phyloP scores from a whole-genome alignment of 768 basidiomycete genomes.

The Rhodotorula paludigena region DNA sequence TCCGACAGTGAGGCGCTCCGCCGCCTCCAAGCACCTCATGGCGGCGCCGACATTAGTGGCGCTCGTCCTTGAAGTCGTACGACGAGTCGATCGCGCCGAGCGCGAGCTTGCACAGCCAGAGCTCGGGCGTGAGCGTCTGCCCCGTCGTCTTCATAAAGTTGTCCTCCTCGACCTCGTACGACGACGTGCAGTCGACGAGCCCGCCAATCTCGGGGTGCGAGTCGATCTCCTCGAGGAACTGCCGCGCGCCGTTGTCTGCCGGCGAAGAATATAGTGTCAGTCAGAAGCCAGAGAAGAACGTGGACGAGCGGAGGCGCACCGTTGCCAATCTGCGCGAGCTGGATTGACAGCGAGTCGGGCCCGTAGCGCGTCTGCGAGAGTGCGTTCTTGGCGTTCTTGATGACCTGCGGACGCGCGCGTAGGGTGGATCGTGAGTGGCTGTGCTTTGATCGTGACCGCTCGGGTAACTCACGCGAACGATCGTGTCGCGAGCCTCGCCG shows the following conservation, averaged over 20 bases:
- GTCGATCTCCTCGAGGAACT: neutral
- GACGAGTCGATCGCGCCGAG: constrained; percentile 9
- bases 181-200: constrained; percentile 1
- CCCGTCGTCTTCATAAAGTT: neutral
- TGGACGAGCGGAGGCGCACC: too few species aligned
- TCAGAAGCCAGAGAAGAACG: too few species aligned
- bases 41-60: too few species aligned
- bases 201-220: constrained; percentile 42
- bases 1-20: too few species aligned
- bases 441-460: neutral
- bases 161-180: constrained; percentile 27
- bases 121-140: constrained; percentile 12
- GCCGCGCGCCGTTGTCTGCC: neutral
- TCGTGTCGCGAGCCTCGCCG: constrained; percentile 28
- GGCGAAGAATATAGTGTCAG: too few species aligned
- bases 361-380: constrained; percentile 37
- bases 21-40: too few species aligned
- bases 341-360: constrained; percentile 46
- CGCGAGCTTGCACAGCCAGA: constrained; percentile 47
- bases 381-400: constrained; percentile 21
- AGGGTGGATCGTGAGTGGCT: neutral
- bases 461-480: neutral
- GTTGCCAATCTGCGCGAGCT: constrained; percentile 4
- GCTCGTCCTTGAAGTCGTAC: too few species aligned
- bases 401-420: constrained; percentile 2